Evolutionary conservation across 1,284 basidiomycete species (phyloP), one percentile per base, ranked within the genome.

Genomic region (Sutorius eximius): DNA sequence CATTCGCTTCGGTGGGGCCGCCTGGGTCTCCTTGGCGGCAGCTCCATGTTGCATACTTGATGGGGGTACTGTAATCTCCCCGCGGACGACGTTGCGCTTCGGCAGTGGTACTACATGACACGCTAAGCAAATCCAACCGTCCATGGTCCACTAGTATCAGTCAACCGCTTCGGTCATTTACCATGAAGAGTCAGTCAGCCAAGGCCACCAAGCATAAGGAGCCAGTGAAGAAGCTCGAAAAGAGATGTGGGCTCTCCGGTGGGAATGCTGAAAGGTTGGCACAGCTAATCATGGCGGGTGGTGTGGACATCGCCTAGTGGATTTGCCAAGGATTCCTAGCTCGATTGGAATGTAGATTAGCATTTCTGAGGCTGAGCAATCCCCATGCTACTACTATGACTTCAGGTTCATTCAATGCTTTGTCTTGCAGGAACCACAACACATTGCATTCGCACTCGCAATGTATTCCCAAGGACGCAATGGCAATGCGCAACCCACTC

Each of bases 21-120:
- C 57, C 16, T 20, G 33, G 22, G 22, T 29, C 7, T 57, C 62
- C 20, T 40, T 13, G 22, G 42, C n/a, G 5, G 8, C 3, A 27
- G 16, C 10, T 11, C 24, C 52, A 3, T 46, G 45, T 29, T 50
- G 54, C 16, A 20, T 38, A 20, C 8, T n/a, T 38, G 51, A 38
- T 10, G 34, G 33, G 3, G 34, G 27, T n/a, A 37, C 32, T 24
- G 27, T 20, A 6, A 40, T 12, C 12, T 5, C 47, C 18, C 6
- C 22, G 0, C 45, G 63, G n/a, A 51, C 42, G 12, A 36, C 42
- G 15, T 51, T 59, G 45, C 62, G 69, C 52, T 56, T 71, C 18
- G 71, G 67, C 18, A 59, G 68, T 30, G 64, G 68, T 24, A 97
- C 24, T 51, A 7, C 15, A 11, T 13, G 15, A 36, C 16, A n/a